Conservation (phyloP, 2,329 filamentous ascomycete genomes). For the Ceratocystis cacaofunesta region DNA sequence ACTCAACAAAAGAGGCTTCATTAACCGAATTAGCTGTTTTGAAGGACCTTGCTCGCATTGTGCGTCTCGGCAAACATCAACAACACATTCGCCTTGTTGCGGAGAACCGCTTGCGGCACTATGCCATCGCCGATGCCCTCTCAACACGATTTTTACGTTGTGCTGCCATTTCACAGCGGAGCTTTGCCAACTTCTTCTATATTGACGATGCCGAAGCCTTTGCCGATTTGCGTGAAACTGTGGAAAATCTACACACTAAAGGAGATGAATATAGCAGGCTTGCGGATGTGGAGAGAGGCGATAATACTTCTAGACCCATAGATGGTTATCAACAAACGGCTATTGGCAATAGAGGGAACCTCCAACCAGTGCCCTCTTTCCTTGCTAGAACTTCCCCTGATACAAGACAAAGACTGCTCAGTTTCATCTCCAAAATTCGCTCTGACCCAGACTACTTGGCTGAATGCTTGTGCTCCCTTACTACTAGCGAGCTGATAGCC, state of each 20-base stretch:
- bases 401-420: constrained; percentile 59
- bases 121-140: constrained; percentile 58
- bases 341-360: background rate
- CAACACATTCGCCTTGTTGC: constrained; percentile 64
- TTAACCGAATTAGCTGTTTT: constrained; percentile 41
- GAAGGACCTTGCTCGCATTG: constrained; percentile 63
- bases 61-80: constrained; percentile 65
- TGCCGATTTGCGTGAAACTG: constrained; percentile 57
- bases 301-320: constrained; percentile 36
- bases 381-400: constrained; percentile 61
- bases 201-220: constrained; percentile 67
- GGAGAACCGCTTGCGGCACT: constrained; percentile 57
- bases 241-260: constrained; percentile 65
- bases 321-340: constrained; percentile 28
- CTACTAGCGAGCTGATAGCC: constrained; percentile 58
- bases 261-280: constrained; percentile 58
- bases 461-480: constrained; percentile 61
- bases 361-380: constrained; percentile 33
- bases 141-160: constrained; percentile 60
- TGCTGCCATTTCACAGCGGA: constrained; percentile 59
- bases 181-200: constrained; percentile 63
- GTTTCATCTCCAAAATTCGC: constrained; percentile 67
- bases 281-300: constrained; percentile 56
- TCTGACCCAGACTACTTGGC: constrained; percentile 82
- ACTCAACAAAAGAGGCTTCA: constrained; percentile 33